Conservation (phyloP, 305 asterid species). For the Lippia alba region DNA sequence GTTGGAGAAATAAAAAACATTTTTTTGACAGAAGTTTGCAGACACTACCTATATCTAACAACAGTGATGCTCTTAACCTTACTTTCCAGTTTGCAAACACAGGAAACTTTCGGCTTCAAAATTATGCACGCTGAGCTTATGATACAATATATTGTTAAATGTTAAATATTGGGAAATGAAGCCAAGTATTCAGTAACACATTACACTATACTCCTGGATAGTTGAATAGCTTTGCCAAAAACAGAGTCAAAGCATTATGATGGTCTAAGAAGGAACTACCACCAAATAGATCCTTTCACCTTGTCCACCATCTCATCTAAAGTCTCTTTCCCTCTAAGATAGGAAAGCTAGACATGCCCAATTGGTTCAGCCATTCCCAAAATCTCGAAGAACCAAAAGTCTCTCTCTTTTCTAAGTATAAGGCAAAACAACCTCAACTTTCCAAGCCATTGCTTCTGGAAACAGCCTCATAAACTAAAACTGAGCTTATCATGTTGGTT, state of each 20-base stretch:
- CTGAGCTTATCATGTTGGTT: neutral
- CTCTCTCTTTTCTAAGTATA: neutral
- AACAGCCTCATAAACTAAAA: neutral
- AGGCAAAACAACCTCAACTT: neutral
- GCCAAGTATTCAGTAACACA: neutral
- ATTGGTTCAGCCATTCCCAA: neutral
- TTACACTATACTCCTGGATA: neutral
- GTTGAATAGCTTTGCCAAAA: neutral
- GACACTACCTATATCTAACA: neutral
- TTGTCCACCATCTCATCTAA: neutral
- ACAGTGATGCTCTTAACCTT: neutral
- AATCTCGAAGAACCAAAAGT: neutral
- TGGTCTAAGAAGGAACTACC: too few relatives aligned
- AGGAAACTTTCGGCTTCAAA: neutral
- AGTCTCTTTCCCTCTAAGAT: neutral
- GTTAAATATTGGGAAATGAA: neutral
- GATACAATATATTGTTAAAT: neutral
- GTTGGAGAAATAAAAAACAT: too few relatives aligned
- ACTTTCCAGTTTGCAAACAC: neutral
- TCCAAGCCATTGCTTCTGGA: neutral
- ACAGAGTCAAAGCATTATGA: neutral
- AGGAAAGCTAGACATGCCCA: neutral
- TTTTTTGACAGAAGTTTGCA: too few relatives aligned
- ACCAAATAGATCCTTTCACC: too few relatives aligned
- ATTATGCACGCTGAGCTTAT: neutral